Conservation (phyloP, 176 grass and related monocot genomes). For the Dactylis glomerata region DNA sequence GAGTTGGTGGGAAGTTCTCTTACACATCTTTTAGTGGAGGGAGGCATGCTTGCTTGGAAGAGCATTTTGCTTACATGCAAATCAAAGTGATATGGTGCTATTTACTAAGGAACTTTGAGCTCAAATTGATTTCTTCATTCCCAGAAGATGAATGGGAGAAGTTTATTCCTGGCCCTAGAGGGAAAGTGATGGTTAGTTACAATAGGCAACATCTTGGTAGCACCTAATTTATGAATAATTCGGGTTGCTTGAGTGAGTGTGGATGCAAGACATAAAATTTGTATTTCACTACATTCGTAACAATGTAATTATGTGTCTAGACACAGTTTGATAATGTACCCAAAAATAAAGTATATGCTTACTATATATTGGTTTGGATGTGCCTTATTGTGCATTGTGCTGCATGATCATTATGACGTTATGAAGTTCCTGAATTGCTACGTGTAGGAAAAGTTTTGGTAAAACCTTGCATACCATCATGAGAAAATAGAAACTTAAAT, state of each 20-base stretch:
- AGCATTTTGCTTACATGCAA: constrained; percentile 4
- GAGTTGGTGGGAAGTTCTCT: neutral
- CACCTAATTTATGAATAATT: neutral
- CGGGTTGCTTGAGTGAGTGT: neutral
- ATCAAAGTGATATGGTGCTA: neutral
- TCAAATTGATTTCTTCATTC: neutral
- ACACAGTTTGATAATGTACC: neutral
- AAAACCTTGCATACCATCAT: no score
- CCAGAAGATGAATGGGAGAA: neutral
- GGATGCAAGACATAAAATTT: neutral
- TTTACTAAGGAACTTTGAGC: constrained; percentile 1
- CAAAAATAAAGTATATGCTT: neutral
- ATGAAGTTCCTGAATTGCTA: no score
- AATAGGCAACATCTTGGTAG: neutral
- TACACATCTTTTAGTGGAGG: neutral
- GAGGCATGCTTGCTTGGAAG: neutral
- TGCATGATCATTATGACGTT: no score
- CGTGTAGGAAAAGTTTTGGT: no score
- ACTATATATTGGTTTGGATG: no score
- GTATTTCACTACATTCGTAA: neutral
- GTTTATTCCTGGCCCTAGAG: neutral
- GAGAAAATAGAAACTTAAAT: no score
- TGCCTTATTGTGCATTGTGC: no score
- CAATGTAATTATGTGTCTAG: neutral
- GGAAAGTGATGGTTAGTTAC: neutral